Percentiles rank a stretch among this genome's conserved stretches.
Conservation (phyloP, 129 eudicot genomes). For the Sambucus nigra region DNA sequence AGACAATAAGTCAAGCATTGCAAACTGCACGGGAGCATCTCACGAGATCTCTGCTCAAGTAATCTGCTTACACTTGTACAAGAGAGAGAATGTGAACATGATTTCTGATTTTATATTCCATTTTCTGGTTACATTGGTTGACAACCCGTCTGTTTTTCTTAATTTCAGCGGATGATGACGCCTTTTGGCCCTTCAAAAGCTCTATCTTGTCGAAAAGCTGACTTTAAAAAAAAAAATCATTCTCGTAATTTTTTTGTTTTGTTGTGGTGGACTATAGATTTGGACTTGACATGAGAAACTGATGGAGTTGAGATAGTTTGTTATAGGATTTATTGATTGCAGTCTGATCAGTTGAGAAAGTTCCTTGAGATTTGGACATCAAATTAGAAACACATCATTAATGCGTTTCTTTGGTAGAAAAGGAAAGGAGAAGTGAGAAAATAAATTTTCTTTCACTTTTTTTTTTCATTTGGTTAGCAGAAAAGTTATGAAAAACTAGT, state of each 20-base stretch:
- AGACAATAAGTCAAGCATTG: slow-evolving; percentile 92
- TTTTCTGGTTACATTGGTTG: not conserved
- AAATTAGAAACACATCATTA: not conserved
- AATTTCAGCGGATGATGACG: slow-evolving; percentile 35
- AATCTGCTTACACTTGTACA: slow-evolving; percentile 22
- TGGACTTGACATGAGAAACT: not conserved
- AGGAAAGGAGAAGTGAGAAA: not conserved
- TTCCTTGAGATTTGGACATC: slow-evolving; percentile 1
- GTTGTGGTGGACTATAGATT: not conserved
- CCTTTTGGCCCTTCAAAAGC: slow-evolving; percentile 9
- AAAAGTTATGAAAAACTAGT: too few relatives aligned
- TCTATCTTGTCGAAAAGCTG: slow-evolving; percentile 5
- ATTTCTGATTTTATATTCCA: not conserved
- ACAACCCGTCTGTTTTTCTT: slow-evolving; percentile 2
- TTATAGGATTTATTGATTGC: not conserved
- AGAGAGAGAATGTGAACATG: not conserved
- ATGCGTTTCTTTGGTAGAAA: not conserved
- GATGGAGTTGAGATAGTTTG: not conserved
- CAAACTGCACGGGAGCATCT: slow-evolving; percentile 90
- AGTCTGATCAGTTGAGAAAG: not conserved
- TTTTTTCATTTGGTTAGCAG: too few relatives aligned
- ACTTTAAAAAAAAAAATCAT: too few relatives aligned
- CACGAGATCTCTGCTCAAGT: slow-evolving; percentile 77
- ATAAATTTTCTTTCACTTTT: too few relatives aligned
- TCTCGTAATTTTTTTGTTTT: not conserved